These are phyloP conservation scores for Hyphopichia burtonii DNA, from an alignment of 1,139 yeast genomes.

Conservation along the genomic window DNA sequence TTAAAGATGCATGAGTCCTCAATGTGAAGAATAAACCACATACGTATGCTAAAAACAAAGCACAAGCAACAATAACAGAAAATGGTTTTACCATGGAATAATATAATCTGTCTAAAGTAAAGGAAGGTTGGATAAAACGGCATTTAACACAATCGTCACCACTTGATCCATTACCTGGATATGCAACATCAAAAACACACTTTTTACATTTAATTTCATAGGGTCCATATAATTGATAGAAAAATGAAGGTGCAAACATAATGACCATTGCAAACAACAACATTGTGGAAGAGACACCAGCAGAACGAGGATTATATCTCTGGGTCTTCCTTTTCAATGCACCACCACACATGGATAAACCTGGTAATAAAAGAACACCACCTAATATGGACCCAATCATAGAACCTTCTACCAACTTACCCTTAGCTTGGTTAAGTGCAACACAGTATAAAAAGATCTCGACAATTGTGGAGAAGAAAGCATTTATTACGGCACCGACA, in stretches of 20 bases:
- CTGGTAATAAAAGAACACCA: slow-evolving; percentile 88
- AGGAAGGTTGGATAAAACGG: slow-evolving; percentile 75
- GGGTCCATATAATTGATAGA: slow-evolving; percentile 88
- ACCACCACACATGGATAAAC: slow-evolving; percentile 96
- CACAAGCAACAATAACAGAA: slow-evolving; percentile 74
- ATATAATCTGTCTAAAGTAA: slow-evolving; percentile 65
- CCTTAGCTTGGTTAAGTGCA: slow-evolving; percentile 82
- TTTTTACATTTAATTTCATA: slow-evolving; percentile 72
- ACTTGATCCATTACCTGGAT: slow-evolving; percentile 22
- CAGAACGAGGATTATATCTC: slow-evolving; percentile 91
- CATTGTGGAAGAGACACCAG: slow-evolving; percentile 97
- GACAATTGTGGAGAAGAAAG: slow-evolving; percentile 93
- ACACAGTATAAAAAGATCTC: slow-evolving; percentile 92
- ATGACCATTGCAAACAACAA: slow-evolving; percentile 85
- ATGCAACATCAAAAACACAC: slow-evolving; percentile 26
- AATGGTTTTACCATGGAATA: slow-evolving; percentile 72
- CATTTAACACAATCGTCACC: slow-evolving; percentile 62
- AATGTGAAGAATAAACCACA: slow-evolving; percentile 91
- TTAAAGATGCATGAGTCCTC: slow-evolving; percentile 93
- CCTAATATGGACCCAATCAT: slow-evolving; percentile 93
- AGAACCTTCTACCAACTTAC: slow-evolving; percentile 93
- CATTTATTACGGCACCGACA: slow-evolving; percentile 98
- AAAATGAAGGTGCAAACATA: slow-evolving; percentile 90
- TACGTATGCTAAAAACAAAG: slow-evolving; percentile 80
- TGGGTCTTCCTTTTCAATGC: slow-evolving; percentile 90